phyloP scores from a whole-genome alignment of 225 moss, liverwort and hornwort species.

The Marchantia polymorpha region DNA sequence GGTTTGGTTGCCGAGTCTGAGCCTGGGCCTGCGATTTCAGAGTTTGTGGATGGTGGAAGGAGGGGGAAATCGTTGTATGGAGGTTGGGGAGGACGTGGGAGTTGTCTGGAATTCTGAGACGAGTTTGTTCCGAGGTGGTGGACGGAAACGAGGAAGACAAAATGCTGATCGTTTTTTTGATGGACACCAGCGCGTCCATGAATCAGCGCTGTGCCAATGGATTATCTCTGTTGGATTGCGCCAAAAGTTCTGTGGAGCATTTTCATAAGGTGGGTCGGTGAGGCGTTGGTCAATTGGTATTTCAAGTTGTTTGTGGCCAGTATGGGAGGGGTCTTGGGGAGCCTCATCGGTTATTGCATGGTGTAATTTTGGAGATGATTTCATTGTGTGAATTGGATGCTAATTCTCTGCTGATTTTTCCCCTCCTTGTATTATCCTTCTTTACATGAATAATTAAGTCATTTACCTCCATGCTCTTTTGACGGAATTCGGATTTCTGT shows the following conservation, averaged over 20 bases:
- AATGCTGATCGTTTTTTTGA: conserved; percentile 95
- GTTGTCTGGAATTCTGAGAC: conserved; percentile 5
- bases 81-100: conserved; percentile 16
- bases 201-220: conserved; percentile 99
- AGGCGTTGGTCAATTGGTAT: neutral
- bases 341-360: neutral
- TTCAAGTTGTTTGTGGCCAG: neutral
- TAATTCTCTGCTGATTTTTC: neutral
- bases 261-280: conserved; percentile 76
- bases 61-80: conserved; percentile 7
- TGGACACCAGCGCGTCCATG: conserved; percentile 99
- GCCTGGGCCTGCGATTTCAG: neutral
- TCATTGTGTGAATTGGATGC: neutral
- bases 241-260: conserved; percentile 98
- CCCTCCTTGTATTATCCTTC: too few species aligned
- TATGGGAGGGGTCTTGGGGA: neutral
- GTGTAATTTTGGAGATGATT: neutral
- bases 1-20: neutral
- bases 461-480: too few species aligned
- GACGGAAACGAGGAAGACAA: neutral
- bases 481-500: too few species aligned
- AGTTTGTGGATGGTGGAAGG: conserved; percentile 6
- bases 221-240: conserved; percentile 87
- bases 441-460: too few species aligned
- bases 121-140: neutral